Conservation (phyloP, 345 rosid species). For the Linum lewisii region DNA sequence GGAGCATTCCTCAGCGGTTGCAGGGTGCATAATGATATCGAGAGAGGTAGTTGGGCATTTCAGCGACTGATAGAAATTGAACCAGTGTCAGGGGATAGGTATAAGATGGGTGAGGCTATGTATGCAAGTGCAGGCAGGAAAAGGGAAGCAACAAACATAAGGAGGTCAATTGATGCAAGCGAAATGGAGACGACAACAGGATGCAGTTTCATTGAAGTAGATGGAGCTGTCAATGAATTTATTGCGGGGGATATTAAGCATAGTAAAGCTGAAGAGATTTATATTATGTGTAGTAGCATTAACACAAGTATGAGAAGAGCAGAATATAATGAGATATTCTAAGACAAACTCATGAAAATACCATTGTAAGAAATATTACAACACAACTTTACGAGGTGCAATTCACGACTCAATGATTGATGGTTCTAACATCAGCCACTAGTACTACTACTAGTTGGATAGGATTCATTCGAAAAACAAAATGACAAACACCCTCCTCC, state of each 20-base stretch:
- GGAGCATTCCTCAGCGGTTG: background rate
- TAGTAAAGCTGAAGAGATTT: background rate
- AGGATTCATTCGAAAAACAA: background rate
- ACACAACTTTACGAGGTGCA: too few species aligned
- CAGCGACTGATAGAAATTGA: background rate
- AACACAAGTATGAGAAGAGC: background rate
- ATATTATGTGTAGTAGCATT: background rate
- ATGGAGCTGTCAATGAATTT: background rate
- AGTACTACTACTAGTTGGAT: background rate
- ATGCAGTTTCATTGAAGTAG: background rate
- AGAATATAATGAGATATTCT: too few species aligned
- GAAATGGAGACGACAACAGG: background rate
- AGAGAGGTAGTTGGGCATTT: background rate
- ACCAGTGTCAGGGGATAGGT: background rate
- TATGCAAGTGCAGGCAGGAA: background rate
- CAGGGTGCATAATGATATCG: background rate
- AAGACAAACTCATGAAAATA: too few species aligned
- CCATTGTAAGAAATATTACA: background rate
- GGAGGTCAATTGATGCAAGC: background rate
- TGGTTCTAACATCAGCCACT: too few species aligned
- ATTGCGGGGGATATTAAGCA: background rate
- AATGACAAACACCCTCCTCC: background rate
- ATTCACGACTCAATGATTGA: too few species aligned
- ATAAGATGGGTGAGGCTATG: background rate
- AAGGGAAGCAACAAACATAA: background rate